Evolutionary conservation across 768 basidiomycete genomes (phyloP).

Genomic region (Pisolithus sp.): DNA sequence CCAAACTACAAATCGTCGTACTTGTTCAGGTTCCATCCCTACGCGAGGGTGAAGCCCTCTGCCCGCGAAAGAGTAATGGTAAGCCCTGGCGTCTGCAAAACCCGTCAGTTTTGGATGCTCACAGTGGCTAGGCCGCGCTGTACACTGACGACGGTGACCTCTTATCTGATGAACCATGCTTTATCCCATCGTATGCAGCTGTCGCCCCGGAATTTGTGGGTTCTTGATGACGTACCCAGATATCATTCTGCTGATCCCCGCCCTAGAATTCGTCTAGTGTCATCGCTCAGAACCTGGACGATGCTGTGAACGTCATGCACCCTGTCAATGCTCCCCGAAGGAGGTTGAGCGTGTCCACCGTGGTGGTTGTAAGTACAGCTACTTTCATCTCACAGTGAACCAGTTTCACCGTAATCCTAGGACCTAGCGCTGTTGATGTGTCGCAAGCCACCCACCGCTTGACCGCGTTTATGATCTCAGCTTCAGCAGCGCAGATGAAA

Average conservation of each 20-base stretch:
- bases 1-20: constrained; percentile 6
- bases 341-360: too few relatives aligned
- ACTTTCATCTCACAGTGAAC: too few relatives aligned
- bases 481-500: too few relatives aligned
- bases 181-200: background rate
- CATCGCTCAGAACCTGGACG: too few relatives aligned
- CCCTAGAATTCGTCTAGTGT: too few relatives aligned
- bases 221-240: background rate
- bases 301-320: too few relatives aligned
- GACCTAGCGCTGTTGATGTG: too few relatives aligned
- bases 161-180: background rate
- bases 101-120: background rate
- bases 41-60: constrained; percentile 4
- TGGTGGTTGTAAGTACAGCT: too few relatives aligned
- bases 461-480: too few relatives aligned
- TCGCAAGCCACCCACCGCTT: too few relatives aligned
- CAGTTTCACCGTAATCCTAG: too few relatives aligned
- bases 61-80: constrained; percentile 5
- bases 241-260: background rate
- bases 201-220: background rate
- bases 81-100: background rate
- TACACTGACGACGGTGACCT: background rate
- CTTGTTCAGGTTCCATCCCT: constrained; percentile 8
- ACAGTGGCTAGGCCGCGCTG: background rate
- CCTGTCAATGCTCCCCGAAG: too few relatives aligned